Evolutionary conservation across 164 flowering plant species (phyloP).

Genomic region (Pachysandra terminalis): DNA sequence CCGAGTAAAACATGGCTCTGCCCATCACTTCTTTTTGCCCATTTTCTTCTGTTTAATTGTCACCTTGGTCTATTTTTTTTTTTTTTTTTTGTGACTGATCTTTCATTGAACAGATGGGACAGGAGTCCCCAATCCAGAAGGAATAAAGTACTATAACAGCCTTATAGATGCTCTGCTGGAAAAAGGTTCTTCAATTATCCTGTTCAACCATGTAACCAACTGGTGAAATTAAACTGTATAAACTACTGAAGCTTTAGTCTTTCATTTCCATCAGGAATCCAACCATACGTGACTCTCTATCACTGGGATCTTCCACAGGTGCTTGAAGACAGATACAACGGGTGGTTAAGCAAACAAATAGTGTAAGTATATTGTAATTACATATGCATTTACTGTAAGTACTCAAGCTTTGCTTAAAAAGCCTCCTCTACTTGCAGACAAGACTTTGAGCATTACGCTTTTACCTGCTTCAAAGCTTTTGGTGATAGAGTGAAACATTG

Average conservation of each 20-base stretch:
- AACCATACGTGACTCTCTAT: conserved; percentile 77
- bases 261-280: conserved; percentile 48
- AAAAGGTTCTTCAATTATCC: conserved; percentile 59
- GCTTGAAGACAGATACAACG: conserved; percentile 78
- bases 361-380: conserved; percentile 39
- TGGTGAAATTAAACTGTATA: no score
- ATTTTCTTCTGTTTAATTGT: not conserved
- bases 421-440: conserved; percentile 35
- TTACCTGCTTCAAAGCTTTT: conserved; percentile 71
- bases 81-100: not conserved
- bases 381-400: not conserved
- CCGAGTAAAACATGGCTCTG: conserved; percentile 50
- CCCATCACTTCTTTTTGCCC: not conserved
- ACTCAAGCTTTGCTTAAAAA: not conserved
- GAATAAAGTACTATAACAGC: conserved; percentile 72
- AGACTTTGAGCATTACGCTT: conserved; percentile 72
- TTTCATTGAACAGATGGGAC: conserved; percentile 59
- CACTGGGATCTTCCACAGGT: conserved; percentile 96
- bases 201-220: no score
- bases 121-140: conserved; percentile 69
- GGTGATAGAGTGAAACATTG: conserved; percentile 88
- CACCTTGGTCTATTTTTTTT: not conserved
- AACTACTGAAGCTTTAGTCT: conserved; percentile 4
- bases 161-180: conserved; percentile 72
- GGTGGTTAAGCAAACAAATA: conserved; percentile 62